Conservation (phyloP, 345 rosid genomes). For the Raphanus sativus region DNA sequence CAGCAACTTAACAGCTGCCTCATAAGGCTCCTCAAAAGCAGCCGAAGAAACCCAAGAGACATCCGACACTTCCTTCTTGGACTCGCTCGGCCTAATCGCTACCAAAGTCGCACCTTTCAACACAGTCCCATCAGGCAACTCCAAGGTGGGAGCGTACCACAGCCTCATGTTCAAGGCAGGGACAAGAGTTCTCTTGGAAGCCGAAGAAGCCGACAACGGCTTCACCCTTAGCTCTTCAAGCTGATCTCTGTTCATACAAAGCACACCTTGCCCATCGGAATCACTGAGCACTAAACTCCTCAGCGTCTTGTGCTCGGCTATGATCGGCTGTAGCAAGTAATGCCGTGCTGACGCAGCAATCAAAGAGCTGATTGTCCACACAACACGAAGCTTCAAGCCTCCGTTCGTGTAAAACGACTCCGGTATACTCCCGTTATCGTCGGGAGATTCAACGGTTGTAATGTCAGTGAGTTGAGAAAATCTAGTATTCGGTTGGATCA, state of each 20-base stretch:
- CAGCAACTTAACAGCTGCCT: conserved; percentile 83
- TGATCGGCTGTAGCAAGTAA: conserved; percentile 83
- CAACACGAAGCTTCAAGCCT: conserved; percentile 86
- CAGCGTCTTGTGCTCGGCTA: conserved; percentile 83
- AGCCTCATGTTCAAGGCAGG: conserved; percentile 93
- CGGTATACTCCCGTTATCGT: conserved; percentile 89
- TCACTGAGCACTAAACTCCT: conserved; percentile 81
- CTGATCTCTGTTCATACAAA: conserved; percentile 89
- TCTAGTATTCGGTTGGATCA: conserved; percentile 30
- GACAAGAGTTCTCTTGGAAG: conserved; percentile 94
- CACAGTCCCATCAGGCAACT: conserved; percentile 78
- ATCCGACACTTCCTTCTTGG: conserved; percentile 68
- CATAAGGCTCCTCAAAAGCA: conserved; percentile 84
- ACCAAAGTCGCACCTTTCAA: conserved; percentile 89
- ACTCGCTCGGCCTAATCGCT: conserved; percentile 85
- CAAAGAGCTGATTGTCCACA: conserved; percentile 93
- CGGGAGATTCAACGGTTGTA: conserved; percentile 35
- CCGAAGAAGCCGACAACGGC: conserved; percentile 88
- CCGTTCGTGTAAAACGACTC: conserved; percentile 95
- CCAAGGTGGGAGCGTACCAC: conserved; percentile 90
- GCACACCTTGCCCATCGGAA: conserved; percentile 87
- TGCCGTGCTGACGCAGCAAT: conserved; percentile 97
- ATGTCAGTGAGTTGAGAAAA: conserved; percentile 28
- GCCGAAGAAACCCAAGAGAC: conserved; percentile 65
- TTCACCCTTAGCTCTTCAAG: conserved; percentile 89